Evolutionary conservation across 2,329 filamentous ascomycete genomes (phyloP).

Genomic region (Diplodia corticola): DNA sequence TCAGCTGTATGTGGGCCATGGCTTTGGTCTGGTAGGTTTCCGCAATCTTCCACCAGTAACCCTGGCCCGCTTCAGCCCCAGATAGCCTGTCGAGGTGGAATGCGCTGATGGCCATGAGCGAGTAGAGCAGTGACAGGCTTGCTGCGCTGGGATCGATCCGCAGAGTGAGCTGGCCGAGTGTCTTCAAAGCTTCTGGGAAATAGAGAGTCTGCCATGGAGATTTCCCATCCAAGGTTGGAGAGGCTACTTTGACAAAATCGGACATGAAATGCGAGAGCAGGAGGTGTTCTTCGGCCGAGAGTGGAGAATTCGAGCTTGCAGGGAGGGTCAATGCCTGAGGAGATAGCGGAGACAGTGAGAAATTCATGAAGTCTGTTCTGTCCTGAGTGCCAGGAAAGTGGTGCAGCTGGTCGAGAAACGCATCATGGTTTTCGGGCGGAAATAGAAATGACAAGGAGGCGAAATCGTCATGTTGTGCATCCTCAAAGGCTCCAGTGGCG

Average conservation of each 20-base stretch:
- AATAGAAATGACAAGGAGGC: background rate
- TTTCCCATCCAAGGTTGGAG: background rate
- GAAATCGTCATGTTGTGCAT: background rate
- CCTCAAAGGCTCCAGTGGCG: background rate
- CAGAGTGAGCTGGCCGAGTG: constrained; percentile 1
- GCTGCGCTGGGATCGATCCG: background rate
- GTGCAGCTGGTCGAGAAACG: background rate
- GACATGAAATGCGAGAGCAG: constrained; percentile 5
- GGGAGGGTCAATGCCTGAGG: background rate
- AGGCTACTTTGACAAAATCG: constrained; percentile 13
- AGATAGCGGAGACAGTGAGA: background rate
- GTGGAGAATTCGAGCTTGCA: background rate
- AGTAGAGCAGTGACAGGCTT: background rate
- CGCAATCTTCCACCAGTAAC: constrained; percentile 4
- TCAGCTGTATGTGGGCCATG: background rate
- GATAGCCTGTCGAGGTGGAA: constrained; percentile 10
- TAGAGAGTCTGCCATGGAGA: constrained; percentile 3
- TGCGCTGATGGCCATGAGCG: constrained; percentile 3
- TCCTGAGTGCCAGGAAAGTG: background rate
- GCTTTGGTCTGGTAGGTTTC: constrained; percentile 5
- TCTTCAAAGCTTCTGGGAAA: background rate
- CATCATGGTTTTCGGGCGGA: background rate
- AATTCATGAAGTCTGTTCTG: background rate
- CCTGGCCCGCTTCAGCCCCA: background rate
- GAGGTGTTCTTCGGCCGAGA: constrained; percentile 1